These are phyloP conservation scores for Phialophora tarda DNA, from an alignment of 2,329 filamentous ascomycete genomes.

Conservation along the genomic window DNA sequence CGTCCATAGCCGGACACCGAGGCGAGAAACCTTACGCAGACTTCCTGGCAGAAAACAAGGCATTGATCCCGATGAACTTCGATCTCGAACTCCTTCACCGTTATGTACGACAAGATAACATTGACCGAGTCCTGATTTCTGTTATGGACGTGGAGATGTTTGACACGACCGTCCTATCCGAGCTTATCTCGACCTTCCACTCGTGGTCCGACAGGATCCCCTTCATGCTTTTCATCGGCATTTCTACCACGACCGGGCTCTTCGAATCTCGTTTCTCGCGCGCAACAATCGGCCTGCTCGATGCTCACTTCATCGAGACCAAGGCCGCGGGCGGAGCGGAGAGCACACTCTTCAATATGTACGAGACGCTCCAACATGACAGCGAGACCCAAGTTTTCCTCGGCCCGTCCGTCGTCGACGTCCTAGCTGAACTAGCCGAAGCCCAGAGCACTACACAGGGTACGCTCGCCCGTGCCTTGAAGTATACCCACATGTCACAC, in stretches of 20 bases:
- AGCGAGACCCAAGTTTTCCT: constrained; percentile 53
- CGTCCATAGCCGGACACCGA: constrained; percentile 45
- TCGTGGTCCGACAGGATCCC: constrained; percentile 67
- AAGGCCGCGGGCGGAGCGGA: constrained; percentile 40
- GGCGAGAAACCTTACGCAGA: constrained; percentile 49
- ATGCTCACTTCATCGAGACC: constrained; percentile 61
- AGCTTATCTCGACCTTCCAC: constrained; percentile 55
- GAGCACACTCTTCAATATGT: constrained; percentile 45
- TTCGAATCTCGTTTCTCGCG: constrained; percentile 65
- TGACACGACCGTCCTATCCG: constrained; percentile 51
- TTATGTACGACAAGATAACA: constrained; percentile 47
- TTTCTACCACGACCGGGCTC: constrained; percentile 67
- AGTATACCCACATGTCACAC: constrained; percentile 69
- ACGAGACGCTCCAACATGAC: constrained; percentile 47
- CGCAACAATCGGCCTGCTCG: constrained; percentile 57
- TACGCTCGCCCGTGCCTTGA: constrained; percentile 59
- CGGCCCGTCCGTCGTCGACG: constrained; percentile 58
- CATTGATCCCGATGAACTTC: constrained; percentile 51
- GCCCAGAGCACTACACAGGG: constrained; percentile 66
- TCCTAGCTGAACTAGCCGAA: constrained; percentile 61
- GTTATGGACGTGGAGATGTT: constrained; percentile 57
- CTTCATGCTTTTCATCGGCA: constrained; percentile 63
- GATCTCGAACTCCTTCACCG: constrained; percentile 54
- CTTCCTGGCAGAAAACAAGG: constrained; percentile 48
- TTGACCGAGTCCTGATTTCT: constrained; percentile 50